Conservation (phyloP, 139 green algal species). For the Auxenochlorella pyrenoidosa region DNA sequence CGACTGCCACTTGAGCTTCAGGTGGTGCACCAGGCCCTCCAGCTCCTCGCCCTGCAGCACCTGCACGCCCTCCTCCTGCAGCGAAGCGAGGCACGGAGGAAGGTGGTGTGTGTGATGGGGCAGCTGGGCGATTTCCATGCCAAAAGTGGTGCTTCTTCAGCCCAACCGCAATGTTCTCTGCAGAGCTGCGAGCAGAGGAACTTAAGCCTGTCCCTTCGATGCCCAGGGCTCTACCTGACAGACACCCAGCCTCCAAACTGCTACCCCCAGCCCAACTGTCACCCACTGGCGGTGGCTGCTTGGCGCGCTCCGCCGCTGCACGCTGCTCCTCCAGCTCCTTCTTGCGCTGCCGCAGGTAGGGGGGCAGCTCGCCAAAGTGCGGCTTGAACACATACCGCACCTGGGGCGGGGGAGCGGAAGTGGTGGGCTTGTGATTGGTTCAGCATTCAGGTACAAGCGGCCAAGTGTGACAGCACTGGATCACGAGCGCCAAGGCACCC, state of each 20-base stretch:
- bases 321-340: slow-evolving; percentile 45
- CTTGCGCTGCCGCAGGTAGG: slow-evolving; percentile 83
- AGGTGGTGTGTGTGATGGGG: too few species aligned
- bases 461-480: too few species aligned
- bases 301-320: slow-evolving; percentile 22
- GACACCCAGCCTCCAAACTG: background rate
- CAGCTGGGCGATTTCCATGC: too few species aligned
- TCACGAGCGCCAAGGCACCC: too few species aligned
- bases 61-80: slow-evolving; percentile 14
- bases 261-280: background rate
- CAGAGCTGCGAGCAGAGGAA: too few species aligned
- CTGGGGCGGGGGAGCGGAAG: background rate
- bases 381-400: slow-evolving; percentile 65
- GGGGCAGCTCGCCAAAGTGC: slow-evolving; percentile 81
- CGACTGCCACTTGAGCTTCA: slow-evolving; percentile 89
- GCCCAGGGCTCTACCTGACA: background rate
- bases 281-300: background rate
- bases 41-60: slow-evolving; percentile 66
- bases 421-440: too few species aligned
- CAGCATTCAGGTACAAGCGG: too few species aligned
- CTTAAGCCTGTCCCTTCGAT: too few species aligned
- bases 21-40: slow-evolving; percentile 73
- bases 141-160: too few species aligned
- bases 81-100: background rate
- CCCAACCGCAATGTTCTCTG: too few species aligned